Percentiles rank a stretch among this genome's conserved stretches.
Conservation (phyloP, 139 green algal species). For the Chlorella vulgaris region DNA sequence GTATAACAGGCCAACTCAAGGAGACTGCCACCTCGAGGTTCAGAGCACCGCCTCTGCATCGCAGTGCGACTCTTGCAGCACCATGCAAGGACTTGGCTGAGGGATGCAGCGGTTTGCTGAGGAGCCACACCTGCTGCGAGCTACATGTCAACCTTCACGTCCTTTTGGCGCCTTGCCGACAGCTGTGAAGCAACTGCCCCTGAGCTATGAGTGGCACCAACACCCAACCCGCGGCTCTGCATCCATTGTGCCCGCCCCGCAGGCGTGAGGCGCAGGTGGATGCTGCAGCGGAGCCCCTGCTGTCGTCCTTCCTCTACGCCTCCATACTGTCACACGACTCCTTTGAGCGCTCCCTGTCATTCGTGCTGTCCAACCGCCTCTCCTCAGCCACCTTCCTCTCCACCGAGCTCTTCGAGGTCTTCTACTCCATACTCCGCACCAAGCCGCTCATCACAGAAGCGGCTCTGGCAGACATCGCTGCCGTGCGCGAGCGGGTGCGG, state of each 20-base stretch:
- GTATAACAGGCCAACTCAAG: too few species aligned
- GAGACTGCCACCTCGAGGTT: too few species aligned
- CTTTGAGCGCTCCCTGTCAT: slow-evolving; percentile 62
- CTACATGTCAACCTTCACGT: too few species aligned
- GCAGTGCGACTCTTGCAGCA: too few species aligned
- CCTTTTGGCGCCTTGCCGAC: too few species aligned
- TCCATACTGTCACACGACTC: slow-evolving; percentile 63
- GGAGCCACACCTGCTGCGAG: too few species aligned
- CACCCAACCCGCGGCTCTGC: neutral
- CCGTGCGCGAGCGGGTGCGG: slow-evolving; percentile 55
- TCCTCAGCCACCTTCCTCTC: slow-evolving; percentile 61
- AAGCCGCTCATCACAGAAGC: slow-evolving; percentile 36
- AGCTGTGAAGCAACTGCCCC: neutral
- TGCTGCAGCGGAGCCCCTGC: slow-evolving; percentile 57
- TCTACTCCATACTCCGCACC: slow-evolving; percentile 41
- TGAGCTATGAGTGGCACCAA: neutral
- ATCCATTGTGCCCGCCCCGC: neutral
- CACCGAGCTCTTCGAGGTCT: slow-evolving; percentile 59
- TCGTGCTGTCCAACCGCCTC: slow-evolving; percentile 68
- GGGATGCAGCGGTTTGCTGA: too few species aligned
- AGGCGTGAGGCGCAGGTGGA: slow-evolving; percentile 55
- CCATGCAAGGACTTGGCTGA: too few species aligned
- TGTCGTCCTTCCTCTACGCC: slow-evolving; percentile 70
- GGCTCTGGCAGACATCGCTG: slow-evolving; percentile 53
- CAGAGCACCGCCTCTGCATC: too few species aligned